A percentile compares a stretch with the other conserved stretches of the same genome.
Evolutionary conservation across 345 rosid species (phyloP).

Genomic region (Balakata baccata): DNA sequence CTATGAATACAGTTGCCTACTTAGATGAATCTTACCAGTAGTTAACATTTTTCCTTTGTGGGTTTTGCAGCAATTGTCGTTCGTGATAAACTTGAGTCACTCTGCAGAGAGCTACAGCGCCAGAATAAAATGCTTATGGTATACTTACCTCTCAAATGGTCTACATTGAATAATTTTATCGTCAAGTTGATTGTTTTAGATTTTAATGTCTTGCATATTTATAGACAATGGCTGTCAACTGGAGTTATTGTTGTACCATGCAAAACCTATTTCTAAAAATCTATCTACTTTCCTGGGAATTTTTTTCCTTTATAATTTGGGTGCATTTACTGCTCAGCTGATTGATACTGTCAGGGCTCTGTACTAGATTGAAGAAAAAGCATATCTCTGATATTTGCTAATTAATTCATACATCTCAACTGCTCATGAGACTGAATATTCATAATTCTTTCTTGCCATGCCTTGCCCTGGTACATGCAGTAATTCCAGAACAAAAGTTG

Average conservation of each 20-base stretch:
- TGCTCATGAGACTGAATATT: neutral
- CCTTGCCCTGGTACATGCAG: neutral
- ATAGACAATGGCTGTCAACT: neutral
- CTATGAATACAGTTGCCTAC: neutral
- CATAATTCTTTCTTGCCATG: neutral
- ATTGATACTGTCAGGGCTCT: neutral
- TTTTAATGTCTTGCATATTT: neutral
- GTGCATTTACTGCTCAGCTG: neutral
- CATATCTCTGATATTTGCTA: neutral
- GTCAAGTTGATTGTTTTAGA: neutral
- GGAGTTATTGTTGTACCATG: neutral
- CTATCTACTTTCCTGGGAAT: too few species aligned
- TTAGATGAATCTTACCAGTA: neutral
- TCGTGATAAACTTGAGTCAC: constrained; percentile 87
- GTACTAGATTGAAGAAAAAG: neutral
- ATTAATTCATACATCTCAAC: neutral
- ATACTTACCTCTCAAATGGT: constrained; percentile 10
- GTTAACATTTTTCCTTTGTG: constrained; percentile 9
- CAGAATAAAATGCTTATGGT: constrained; percentile 96
- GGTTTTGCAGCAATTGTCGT: constrained; percentile 59
- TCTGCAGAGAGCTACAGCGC: constrained; percentile 88
- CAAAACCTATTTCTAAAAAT: neutral
- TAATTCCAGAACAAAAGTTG: neutral
- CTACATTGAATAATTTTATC: constrained; percentile 8
- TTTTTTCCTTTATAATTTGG: neutral